A percentile compares a stretch with the other conserved stretches of the same genome.
These are phyloP conservation scores for Lophiostoma macrostomum DNA, from an alignment of 495 filamentous ascomycete genomes.

Conservation along the genomic window DNA sequence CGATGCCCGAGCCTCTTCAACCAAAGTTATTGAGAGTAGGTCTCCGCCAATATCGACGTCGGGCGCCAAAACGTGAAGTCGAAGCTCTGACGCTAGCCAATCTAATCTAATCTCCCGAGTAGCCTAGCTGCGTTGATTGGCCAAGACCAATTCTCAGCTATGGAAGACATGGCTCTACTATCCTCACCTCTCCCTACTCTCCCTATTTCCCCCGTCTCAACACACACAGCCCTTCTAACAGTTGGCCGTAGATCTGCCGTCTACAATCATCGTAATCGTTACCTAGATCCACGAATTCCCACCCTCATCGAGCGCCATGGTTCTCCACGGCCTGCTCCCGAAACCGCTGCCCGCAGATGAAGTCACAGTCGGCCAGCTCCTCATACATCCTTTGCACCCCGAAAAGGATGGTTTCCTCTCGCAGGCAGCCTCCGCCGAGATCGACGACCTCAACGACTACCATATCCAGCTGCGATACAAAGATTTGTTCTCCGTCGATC, in stretches of 20 bases:
- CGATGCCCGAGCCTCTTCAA: neutral
- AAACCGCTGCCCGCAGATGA: conserved; percentile 29
- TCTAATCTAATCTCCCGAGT: conserved; percentile 3
- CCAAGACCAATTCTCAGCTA: neutral
- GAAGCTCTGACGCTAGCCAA: neutral
- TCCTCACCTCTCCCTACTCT: neutral
- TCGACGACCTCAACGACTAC: conserved; percentile 35
- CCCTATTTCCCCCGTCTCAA: neutral
- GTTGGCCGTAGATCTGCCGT: too few relatives aligned
- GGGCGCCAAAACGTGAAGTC: neutral
- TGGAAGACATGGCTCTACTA: neutral
- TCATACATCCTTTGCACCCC: conserved; percentile 31
- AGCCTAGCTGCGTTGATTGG: neutral
- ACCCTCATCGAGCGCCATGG: conserved; percentile 7
- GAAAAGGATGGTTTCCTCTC: conserved; percentile 32
- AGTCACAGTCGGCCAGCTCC: conserved; percentile 30
- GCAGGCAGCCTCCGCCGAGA: conserved; percentile 2
- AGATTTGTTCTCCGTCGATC: conserved; percentile 32
- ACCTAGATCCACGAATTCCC: too few relatives aligned
- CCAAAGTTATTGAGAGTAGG: neutral
- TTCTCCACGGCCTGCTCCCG: conserved; percentile 34
- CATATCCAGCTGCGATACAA: conserved; percentile 34
- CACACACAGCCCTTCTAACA: too few relatives aligned
- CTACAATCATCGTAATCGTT: too few relatives aligned
- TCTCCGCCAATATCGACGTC: neutral